Evolutionary conservation across 2,329 filamentous ascomycete species (phyloP).

Genomic region (Oidium heveae): DNA sequence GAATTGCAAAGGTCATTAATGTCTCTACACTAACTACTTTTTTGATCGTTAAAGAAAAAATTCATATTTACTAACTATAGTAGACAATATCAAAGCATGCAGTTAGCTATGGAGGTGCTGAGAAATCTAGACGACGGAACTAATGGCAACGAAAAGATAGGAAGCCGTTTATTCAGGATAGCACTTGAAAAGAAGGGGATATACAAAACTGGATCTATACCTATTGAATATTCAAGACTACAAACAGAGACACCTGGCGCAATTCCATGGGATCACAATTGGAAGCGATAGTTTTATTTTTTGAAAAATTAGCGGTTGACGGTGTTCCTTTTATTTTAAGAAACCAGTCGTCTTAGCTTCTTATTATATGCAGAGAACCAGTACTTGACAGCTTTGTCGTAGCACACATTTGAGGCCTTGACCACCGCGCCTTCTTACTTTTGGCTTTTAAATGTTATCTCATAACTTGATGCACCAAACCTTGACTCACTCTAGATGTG

Average conservation of each 20-base stretch:
- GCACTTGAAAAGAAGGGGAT: conserved; percentile 81
- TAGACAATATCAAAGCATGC: conserved; percentile 1
- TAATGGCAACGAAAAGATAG: conserved; percentile 19
- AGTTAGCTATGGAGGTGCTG: background rate
- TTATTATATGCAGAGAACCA: too few species aligned
- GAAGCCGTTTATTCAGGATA: conserved; percentile 57
- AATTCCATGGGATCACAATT: conserved; percentile 78
- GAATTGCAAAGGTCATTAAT: conserved; percentile 39
- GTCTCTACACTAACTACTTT: background rate
- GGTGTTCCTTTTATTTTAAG: too few species aligned
- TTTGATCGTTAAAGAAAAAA: background rate
- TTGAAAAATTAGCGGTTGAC: background rate
- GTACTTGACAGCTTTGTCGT: too few species aligned
- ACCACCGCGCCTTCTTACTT: too few species aligned
- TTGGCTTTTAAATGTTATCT: too few species aligned
- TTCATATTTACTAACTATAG: background rate
- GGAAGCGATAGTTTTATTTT: conserved; percentile 32
- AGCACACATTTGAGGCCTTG: too few species aligned
- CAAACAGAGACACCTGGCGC: conserved; percentile 62
- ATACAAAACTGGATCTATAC: conserved; percentile 45
- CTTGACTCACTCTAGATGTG: too few species aligned
- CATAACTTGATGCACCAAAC: too few species aligned
- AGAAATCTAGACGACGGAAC: conserved; percentile 9
- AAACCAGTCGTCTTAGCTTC: too few species aligned
- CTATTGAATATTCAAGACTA: conserved; percentile 70